A percentile compares a stretch with the other conserved stretches of the same genome.
Evolutionary conservation across 176 grass and related monocot species (phyloP).

Genomic region (Poa pratensis): DNA sequence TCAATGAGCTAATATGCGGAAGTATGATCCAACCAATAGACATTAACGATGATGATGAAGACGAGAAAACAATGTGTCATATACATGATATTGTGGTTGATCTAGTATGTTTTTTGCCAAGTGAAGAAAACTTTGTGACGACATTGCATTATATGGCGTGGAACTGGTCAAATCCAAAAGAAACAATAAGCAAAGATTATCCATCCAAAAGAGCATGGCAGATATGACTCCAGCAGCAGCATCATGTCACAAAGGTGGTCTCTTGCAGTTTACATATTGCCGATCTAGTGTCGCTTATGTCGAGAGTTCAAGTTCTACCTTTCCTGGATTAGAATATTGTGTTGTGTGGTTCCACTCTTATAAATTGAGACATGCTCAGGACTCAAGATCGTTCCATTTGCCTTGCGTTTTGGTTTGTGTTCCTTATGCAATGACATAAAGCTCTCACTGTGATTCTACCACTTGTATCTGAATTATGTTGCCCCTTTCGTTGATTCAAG

Average conservation of each 20-base stretch:
- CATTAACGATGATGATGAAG: slow-evolving; percentile 8
- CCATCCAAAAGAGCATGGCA: not conserved
- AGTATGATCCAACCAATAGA: not conserved
- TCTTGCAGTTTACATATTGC: not conserved
- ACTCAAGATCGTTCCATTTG: no score
- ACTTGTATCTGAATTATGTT: no score
- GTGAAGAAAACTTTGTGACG: not conserved
- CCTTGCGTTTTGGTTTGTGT: no score
- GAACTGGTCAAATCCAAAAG: not conserved
- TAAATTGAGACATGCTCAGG: no score
- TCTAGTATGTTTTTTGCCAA: not conserved
- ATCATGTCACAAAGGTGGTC: not conserved
- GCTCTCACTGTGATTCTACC: no score
- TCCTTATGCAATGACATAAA: no score
- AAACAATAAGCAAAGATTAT: not conserved
- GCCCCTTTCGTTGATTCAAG: no score
- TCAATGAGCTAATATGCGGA: not conserved
- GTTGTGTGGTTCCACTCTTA: not conserved
- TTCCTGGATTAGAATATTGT: not conserved
- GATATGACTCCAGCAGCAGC: not conserved
- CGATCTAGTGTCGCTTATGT: not conserved
- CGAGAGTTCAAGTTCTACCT: not conserved
- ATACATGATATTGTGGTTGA: not conserved
- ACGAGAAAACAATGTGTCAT: not conserved
- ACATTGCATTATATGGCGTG: not conserved